Percentiles rank a stretch among this genome's conserved stretches.
Evolutionary conservation across 2,329 filamentous ascomycete species (phyloP).

Genomic region (Ophiostoma montium): DNA sequence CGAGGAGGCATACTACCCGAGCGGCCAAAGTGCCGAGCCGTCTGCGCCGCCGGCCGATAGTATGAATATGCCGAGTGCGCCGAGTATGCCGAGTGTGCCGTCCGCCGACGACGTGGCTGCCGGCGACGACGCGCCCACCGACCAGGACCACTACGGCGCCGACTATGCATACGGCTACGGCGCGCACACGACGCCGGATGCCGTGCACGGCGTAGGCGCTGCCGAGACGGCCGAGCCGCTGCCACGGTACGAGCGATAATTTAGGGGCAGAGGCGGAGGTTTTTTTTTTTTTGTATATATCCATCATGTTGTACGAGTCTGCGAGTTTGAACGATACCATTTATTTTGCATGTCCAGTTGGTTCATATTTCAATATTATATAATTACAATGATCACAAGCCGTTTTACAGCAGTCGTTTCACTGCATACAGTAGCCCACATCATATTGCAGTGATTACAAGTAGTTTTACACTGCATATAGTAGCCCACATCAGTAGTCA

Average conservation of each 20-base stretch:
- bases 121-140: neutral
- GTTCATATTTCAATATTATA: too few species aligned
- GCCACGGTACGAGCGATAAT: conserved; percentile 19
- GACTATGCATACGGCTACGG: conserved; percentile 17
- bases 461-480: too few species aligned
- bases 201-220: neutral
- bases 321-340: neutral
- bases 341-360: neutral
- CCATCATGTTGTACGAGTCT: neutral
- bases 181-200: neutral
- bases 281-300: neutral
- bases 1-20: conserved; percentile 41
- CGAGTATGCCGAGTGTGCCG: neutral
- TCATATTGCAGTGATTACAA: too few species aligned
- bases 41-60: neutral
- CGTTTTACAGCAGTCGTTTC: too few species aligned
- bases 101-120: neutral
- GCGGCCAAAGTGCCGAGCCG: too few species aligned
- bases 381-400: too few species aligned
- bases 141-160: conserved; percentile 15
- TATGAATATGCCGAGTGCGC: neutral
- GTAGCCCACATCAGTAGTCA: too few species aligned
- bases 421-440: too few species aligned
- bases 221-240: conserved; percentile 15
- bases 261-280: neutral